Evolutionary conservation across 2,329 filamentous ascomycete genomes (phyloP).

Genomic region (Metarhizium guizhouense): DNA sequence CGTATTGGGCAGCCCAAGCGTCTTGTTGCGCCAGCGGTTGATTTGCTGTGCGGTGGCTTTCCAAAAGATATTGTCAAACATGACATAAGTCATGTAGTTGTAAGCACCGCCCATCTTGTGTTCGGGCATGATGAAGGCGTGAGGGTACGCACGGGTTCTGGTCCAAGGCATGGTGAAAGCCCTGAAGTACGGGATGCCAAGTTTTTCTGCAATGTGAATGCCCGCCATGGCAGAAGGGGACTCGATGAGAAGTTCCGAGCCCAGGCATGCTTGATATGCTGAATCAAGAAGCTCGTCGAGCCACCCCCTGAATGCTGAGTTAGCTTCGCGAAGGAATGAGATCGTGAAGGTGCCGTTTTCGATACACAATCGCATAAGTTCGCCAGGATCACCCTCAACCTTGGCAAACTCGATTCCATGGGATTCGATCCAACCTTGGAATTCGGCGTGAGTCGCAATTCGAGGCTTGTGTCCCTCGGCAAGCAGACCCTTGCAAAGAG

Average conservation of each 20-base stretch:
- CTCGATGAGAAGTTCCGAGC: conserved; percentile 84
- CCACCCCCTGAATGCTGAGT: conserved; percentile 85
- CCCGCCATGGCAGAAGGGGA: conserved; percentile 95
- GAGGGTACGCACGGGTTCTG: conserved; percentile 86
- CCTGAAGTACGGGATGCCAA: conserved; percentile 90
- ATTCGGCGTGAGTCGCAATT: conserved; percentile 90
- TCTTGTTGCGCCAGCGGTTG: conserved; percentile 83
- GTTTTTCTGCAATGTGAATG: conserved; percentile 91
- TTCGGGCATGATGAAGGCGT: conserved; percentile 89
- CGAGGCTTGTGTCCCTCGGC: conserved; percentile 78
- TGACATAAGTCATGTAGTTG: conserved; percentile 90
- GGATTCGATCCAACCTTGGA: conserved; percentile 79
- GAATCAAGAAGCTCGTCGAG: conserved; percentile 79
- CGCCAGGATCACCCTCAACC: conserved; percentile 83
- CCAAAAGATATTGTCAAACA: conserved; percentile 98
- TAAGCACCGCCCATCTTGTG: conserved; percentile 92
- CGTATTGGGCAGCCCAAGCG: conserved; percentile 70
- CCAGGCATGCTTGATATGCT: conserved; percentile 76
- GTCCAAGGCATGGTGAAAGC: conserved; percentile 99
- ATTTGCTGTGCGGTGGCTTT: conserved; percentile 84
- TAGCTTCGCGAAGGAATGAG: conserved; percentile 81
- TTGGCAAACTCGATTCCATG: conserved; percentile 89
- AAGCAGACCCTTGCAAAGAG: conserved; percentile 81
- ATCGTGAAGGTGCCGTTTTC: conserved; percentile 96
- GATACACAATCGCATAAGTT: conserved; percentile 92